Conservation (phyloP, 2,329 filamentous ascomycete genomes). For the Ceratocystis huliohia region DNA sequence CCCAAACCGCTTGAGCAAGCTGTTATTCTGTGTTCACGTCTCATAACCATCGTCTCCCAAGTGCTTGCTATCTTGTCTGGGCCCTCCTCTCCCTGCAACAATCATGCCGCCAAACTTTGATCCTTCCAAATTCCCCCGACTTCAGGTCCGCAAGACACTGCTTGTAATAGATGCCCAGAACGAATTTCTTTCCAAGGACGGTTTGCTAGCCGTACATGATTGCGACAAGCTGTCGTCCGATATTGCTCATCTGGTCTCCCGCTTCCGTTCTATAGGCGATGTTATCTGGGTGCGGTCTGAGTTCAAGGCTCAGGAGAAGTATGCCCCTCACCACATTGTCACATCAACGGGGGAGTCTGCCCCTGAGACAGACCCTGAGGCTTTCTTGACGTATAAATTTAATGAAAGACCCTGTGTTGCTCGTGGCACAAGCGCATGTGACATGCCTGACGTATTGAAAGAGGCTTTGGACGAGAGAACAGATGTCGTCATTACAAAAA, state of each 20-base stretch:
- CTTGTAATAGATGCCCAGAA: constrained; percentile 81
- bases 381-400: constrained; percentile 34
- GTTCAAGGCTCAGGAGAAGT: constrained; percentile 47
- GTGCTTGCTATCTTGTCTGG: not conserved
- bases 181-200: constrained; percentile 62
- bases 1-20: not conserved
- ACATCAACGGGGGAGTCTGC: constrained; percentile 19
- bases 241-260: constrained; percentile 51
- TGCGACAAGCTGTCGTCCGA: constrained; percentile 54
- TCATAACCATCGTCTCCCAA: not conserved
- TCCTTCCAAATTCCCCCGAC: constrained; percentile 40
- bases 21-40: not conserved
- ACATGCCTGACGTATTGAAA: constrained; percentile 34
- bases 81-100: not conserved
- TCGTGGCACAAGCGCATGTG: constrained; percentile 34
- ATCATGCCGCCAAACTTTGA: constrained; percentile 32
- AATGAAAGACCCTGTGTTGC: constrained; percentile 33
- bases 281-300: constrained; percentile 78
- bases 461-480: constrained; percentile 34
- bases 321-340: constrained; percentile 14
- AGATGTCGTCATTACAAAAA: constrained; percentile 51
- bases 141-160: constrained; percentile 55
- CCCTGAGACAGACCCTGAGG: constrained; percentile 30
- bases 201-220: constrained; percentile 52
- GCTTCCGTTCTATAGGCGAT: constrained; percentile 58